A percentile compares a stretch with the other conserved stretches of the same genome.
Evolutionary conservation across 306 rosid genomes (phyloP).

Genomic region (Vigna radiata): DNA sequence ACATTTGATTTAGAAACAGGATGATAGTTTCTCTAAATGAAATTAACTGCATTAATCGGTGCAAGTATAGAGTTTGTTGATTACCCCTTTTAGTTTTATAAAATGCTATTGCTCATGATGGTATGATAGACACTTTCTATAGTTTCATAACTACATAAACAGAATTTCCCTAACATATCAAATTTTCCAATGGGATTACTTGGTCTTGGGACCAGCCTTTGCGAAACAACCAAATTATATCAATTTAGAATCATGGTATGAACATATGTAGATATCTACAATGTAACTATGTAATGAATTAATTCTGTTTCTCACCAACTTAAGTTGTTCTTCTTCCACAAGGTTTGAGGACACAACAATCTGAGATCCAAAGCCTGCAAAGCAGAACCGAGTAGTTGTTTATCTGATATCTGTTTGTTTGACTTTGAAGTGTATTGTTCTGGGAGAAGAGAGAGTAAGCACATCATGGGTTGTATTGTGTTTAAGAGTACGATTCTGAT

Average conservation of each 20-base stretch:
- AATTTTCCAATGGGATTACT: not conserved
- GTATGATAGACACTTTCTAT: no score
- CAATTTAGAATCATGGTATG: not conserved
- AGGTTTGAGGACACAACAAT: not conserved
- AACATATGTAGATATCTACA: slow-evolving; percentile 31
- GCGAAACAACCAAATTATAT: not conserved
- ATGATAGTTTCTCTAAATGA: not conserved
- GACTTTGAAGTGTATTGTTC: slow-evolving; percentile 24
- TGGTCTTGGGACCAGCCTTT: not conserved
- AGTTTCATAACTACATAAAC: not conserved
- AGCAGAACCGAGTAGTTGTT: not conserved
- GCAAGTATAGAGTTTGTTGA: slow-evolving; percentile 20
- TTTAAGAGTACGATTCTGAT: slow-evolving; percentile 43
- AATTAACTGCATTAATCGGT: slow-evolving; percentile 19
- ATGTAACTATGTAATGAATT: slow-evolving; percentile 19
- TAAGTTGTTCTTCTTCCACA: slow-evolving; percentile 36
- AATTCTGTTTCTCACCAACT: slow-evolving; percentile 24
- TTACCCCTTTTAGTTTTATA: not conserved
- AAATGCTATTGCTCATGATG: not conserved
- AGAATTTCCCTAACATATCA: not conserved
- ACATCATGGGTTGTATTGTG: slow-evolving; percentile 43
- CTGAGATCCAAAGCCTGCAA: slow-evolving; percentile 27
- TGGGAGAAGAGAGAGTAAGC: slow-evolving; percentile 3
- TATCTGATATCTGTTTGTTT: slow-evolving; percentile 32
- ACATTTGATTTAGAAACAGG: not conserved